These are phyloP conservation scores for Phytopythium delawarense DNA, from an alignment of 352 stramenopile species.

Conservation along the genomic window DNA sequence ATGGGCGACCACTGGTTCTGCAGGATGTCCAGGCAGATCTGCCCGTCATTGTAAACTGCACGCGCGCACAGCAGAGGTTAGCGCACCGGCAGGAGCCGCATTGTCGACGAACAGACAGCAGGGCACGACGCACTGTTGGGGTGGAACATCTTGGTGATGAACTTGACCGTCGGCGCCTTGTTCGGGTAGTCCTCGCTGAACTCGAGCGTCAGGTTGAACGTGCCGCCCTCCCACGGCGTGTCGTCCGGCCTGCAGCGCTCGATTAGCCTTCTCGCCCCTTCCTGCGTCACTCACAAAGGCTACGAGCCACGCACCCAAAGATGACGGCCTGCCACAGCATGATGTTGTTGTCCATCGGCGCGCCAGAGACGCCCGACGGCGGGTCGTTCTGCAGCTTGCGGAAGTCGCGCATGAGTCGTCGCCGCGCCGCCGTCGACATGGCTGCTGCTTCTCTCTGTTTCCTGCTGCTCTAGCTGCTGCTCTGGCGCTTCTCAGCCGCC, in stretches of 20 bases:
- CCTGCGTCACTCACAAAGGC: too few species aligned
- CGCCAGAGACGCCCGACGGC: slow-evolving; percentile 94
- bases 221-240: slow-evolving; percentile 98
- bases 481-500: background rate
- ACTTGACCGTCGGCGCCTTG: slow-evolving; percentile 97
- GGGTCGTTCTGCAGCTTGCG: slow-evolving; percentile 98
- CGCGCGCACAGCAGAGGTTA: background rate
- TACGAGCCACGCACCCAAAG: slow-evolving; percentile 57
- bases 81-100: background rate
- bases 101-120: background rate
- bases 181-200: slow-evolving; percentile 99
- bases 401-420: slow-evolving; percentile 97
- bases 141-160: slow-evolving; percentile 99
- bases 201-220: slow-evolving; percentile 98
- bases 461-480: background rate
- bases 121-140: slow-evolving; percentile 91
- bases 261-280: too few species aligned
- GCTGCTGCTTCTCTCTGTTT: background rate
- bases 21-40: slow-evolving; percentile 98
- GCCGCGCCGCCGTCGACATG: slow-evolving; percentile 94
- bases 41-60: slow-evolving; percentile 86
- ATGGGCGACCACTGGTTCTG: slow-evolving; percentile 99
- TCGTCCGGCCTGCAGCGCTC: slow-evolving; percentile 92
- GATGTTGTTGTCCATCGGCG: slow-evolving; percentile 99
- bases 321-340: slow-evolving; percentile 95